A percentile compares a stretch with the other conserved stretches of the same genome.
Evolutionary conservation across 176 grass and related monocot species (phyloP).

Genomic region (Secale cereale): DNA sequence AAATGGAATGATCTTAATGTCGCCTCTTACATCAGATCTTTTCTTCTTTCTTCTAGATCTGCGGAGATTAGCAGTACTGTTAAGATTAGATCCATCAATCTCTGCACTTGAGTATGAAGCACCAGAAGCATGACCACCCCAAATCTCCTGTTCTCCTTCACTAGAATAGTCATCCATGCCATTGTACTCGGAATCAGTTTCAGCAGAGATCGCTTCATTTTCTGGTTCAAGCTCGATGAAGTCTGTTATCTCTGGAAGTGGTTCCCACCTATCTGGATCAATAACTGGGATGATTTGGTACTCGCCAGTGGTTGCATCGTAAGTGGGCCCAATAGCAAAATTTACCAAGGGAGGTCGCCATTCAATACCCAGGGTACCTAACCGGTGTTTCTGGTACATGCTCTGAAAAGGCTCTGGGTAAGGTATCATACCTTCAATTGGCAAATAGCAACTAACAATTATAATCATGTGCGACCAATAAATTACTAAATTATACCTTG

Average conservation of each 20-base stretch:
- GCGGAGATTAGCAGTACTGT: constrained; percentile 41
- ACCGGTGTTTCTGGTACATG: constrained; percentile 81
- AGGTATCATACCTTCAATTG: constrained; percentile 75
- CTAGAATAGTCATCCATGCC: constrained; percentile 75
- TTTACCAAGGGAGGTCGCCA: constrained; percentile 82
- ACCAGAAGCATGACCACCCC: constrained; percentile 51
- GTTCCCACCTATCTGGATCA: constrained; percentile 92
- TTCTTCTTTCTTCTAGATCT: constrained; percentile 85
- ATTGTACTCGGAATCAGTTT: constrained; percentile 96
- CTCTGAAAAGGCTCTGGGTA: constrained; percentile 94
- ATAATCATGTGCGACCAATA: not conserved
- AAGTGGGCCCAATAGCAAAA: constrained; percentile 90
- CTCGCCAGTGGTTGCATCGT: constrained; percentile 84
- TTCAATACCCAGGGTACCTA: constrained; percentile 81
- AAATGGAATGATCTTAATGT: constrained; percentile 1
- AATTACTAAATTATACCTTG: not conserved
- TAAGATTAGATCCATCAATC: constrained; percentile 35
- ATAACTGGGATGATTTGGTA: constrained; percentile 83
- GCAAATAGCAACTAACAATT: constrained; percentile 34
- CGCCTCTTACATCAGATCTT: constrained; percentile 56
- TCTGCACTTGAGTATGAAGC: constrained; percentile 68
- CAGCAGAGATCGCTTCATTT: constrained; percentile 79
- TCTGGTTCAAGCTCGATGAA: constrained; percentile 78
- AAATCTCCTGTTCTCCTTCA: constrained; percentile 62
- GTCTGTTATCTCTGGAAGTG: constrained; percentile 80